Evolutionary conservation across 2,329 filamentous ascomycete genomes (phyloP).

Genomic region (Colletotrichum noveboracense): DNA sequence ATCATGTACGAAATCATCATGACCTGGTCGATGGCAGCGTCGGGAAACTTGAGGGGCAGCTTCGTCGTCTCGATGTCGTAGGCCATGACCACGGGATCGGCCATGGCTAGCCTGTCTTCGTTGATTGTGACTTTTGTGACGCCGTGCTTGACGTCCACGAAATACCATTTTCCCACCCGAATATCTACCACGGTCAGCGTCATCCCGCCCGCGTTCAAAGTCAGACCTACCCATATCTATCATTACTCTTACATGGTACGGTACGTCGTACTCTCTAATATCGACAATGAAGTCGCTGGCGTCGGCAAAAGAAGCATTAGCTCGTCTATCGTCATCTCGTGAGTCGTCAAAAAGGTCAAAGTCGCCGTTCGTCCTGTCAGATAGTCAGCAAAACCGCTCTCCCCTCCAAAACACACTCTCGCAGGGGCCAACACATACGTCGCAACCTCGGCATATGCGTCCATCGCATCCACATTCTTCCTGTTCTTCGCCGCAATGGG

Average conservation of each 20-base stretch:
- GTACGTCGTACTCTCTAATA: constrained; percentile 98
- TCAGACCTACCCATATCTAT: constrained; percentile 79
- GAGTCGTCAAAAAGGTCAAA: constrained; percentile 95
- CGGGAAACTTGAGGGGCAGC: constrained; percentile 93
- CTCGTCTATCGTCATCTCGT: constrained; percentile 80
- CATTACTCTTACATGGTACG: constrained; percentile 97
- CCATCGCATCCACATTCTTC: constrained; percentile 95
- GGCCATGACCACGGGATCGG: constrained; percentile 98
- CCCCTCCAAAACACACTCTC: not conserved
- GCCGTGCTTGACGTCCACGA: constrained; percentile 92
- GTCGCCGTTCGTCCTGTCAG: constrained; percentile 70
- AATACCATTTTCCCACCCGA: constrained; percentile 96
- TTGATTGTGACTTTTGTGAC: constrained; percentile 82
- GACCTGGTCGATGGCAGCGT: constrained; percentile 91
- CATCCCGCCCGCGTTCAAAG: not conserved
- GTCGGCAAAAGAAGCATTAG: constrained; percentile 77
- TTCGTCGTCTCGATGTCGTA: constrained; percentile 99
- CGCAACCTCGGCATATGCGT: constrained; percentile 96
- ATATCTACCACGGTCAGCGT: constrained; percentile 70
- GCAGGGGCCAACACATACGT: constrained; percentile 59
- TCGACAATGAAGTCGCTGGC: constrained; percentile 98
- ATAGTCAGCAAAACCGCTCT: constrained; percentile 22
- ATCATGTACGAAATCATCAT: constrained; percentile 99
- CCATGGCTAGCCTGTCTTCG: constrained; percentile 85
- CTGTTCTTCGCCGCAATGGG: constrained; percentile 96